A percentile compares a stretch with the other conserved stretches of the same genome.
Conservation (phyloP, 2,329 filamentous ascomycete genomes). For the Stylonectria norvegica region DNA sequence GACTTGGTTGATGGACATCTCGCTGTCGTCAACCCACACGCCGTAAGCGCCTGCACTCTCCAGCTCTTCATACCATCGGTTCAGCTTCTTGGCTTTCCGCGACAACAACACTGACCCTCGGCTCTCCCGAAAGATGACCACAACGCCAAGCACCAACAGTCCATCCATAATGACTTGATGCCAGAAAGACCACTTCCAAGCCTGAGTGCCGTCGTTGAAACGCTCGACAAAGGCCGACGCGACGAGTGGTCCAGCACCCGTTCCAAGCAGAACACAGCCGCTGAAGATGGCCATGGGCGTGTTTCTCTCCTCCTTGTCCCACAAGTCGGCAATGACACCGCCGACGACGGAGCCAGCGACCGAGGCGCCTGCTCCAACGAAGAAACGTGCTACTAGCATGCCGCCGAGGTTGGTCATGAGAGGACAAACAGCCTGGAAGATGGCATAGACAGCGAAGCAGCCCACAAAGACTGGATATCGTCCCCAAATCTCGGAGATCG, state of each 20-base stretch:
- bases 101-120: conserved; percentile 76
- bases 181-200: conserved; percentile 88
- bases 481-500: conserved; percentile 85
- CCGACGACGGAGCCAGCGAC: conserved; percentile 86
- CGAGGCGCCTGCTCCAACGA: conserved; percentile 73
- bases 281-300: conserved; percentile 88
- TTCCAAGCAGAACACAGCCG: conserved; percentile 73
- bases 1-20: conserved; percentile 6
- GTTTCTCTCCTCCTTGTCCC: conserved; percentile 73
- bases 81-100: conserved; percentile 68
- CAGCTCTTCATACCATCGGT: conserved; percentile 72
- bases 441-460: conserved; percentile 68
- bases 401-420: conserved; percentile 66
- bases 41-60: conserved; percentile 62
- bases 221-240: conserved; percentile 65
- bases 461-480: conserved; percentile 76
- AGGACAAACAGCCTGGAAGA: conserved; percentile 70
- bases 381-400: conserved; percentile 72
- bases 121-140: conserved; percentile 75
- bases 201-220: conserved; percentile 40
- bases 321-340: conserved; percentile 87
- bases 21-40: conserved; percentile 34
- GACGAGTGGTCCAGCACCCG: conserved; percentile 72
- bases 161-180: conserved; percentile 71
- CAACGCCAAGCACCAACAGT: conserved; percentile 57